A percentile compares a stretch with the other conserved stretches of the same genome.
Conservation (phyloP, 106 monocot genomes). For the Apostasia ramifera region DNA sequence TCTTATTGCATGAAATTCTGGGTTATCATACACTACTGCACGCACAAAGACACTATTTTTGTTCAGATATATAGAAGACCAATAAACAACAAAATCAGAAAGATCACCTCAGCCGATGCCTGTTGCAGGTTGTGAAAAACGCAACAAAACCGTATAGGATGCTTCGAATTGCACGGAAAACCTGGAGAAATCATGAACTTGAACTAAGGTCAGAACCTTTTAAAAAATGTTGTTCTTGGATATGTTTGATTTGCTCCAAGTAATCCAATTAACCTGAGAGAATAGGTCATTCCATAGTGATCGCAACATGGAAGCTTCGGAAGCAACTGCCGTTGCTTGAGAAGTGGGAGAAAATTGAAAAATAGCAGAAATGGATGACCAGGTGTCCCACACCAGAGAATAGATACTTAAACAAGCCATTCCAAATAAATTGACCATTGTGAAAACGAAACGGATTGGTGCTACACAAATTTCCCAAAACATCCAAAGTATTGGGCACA, state of each 20-base stretch:
- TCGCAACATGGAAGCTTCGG: conserved; percentile 79
- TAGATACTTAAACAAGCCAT: conserved; percentile 32
- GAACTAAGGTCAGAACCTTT: background rate
- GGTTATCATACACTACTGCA: too few species aligned
- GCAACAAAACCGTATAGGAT: conserved; percentile 93
- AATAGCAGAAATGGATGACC: conserved; percentile 50
- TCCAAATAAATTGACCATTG: conserved; percentile 29
- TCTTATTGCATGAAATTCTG: too few species aligned
- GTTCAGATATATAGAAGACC: background rate
- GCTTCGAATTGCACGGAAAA: conserved; percentile 81
- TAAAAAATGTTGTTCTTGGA: background rate
- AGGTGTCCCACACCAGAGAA: conserved; percentile 34
- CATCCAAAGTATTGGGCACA: conserved; percentile 64
- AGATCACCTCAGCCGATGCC: conserved; percentile 91
- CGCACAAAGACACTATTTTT: too few species aligned
- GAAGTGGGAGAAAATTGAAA: conserved; percentile 59
- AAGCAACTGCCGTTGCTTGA: conserved; percentile 31
- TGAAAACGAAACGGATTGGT: conserved; percentile 53
- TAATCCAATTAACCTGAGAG: conserved; percentile 58
- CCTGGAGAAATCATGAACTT: conserved; percentile 27
- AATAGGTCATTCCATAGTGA: conserved; percentile 94
- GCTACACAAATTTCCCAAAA: conserved; percentile 52
- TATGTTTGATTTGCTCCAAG: background rate
- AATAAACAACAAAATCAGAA: background rate
- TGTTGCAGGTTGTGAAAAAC: conserved; percentile 80